Evolutionary conservation across 192 early-diverging fungal genomes (phyloP).

Genomic region (Coemansia sp.): DNA sequence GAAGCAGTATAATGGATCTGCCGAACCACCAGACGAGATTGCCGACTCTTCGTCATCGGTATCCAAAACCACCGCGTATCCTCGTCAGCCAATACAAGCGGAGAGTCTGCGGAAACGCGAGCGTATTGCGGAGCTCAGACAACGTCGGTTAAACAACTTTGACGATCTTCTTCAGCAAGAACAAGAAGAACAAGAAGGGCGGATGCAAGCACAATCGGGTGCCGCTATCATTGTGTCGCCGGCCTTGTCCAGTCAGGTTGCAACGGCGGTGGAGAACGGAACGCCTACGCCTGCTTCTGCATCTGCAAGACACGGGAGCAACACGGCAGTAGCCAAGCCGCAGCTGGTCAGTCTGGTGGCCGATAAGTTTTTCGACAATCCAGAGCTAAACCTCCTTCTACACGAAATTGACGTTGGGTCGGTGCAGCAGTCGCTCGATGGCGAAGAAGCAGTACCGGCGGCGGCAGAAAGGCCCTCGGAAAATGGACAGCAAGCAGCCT

Average conservation of each 20-base stretch:
- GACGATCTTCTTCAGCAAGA: background rate
- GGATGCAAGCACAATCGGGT: background rate
- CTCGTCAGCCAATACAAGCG: conserved; percentile 18
- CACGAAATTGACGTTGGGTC: conserved; percentile 22
- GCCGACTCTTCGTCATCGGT: background rate
- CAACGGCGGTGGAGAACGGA: background rate
- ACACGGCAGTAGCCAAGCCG: background rate
- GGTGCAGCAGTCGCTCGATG: conserved; percentile 4
- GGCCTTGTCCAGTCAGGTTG: background rate
- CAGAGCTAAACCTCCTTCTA: conserved; percentile 38
- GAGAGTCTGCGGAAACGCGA: conserved; percentile 40
- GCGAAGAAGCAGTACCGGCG: conserved; percentile 5
- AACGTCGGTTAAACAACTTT: conserved; percentile 20
- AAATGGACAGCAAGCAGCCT: background rate
- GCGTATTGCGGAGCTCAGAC: conserved; percentile 41
- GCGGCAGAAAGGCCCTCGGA: background rate
- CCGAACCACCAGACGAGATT: background rate
- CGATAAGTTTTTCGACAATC: conserved; percentile 38
- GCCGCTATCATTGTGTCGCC: background rate
- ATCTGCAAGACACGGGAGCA: background rate
- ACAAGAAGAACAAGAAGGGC: background rate
- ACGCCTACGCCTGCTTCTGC: background rate
- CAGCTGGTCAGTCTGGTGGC: conserved; percentile 4
- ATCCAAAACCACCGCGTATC: background rate
- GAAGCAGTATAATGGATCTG: background rate